Evolutionary conservation across 2,329 filamentous ascomycete genomes (phyloP), one percentile per base, ranked within the genome.

Genomic region (Pyrenophora seminiperda): DNA sequence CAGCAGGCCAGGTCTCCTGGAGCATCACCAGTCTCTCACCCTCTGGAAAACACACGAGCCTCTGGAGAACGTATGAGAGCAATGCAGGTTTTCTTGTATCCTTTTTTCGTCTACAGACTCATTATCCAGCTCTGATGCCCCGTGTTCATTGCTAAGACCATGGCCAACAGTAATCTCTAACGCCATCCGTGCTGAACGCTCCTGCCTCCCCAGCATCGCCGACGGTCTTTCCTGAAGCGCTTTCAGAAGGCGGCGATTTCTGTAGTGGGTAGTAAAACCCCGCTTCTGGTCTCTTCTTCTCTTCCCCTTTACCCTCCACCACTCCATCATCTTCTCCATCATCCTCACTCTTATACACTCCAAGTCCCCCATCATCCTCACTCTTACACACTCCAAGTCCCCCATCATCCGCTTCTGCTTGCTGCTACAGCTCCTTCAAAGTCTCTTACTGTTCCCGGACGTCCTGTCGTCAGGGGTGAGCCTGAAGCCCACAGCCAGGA

Each of bases 141-240:
- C 32, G 20, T 39, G 49, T 47, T 47, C 49, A 50, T 46, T 53
- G 60, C 60, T 67, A 66, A 67, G 54, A 58, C 29, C 29, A 33
- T 50, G 44, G 18, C 40, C 41, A 33, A 61, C 58, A 70, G 64
- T 68, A 69, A 68, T 69, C 60, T 58, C 54, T 60, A 59, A 54
- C 61, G 42, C 49, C 50, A 41, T 46, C 50, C 43, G 45, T 53
- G 58, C 53, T 51, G 47, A 53, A 54, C 45, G 62, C 52, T 57
- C 55, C 55, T 58, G 51, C 58, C 53, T 39, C 40, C 24, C 40
- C 24, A 40, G 56, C 37, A 49, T 45, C 51, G 44, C 42, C 61
- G 43, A 56, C 48, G 29, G 55, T 55, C 53, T 58, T 39, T 42
- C 40, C 45, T 41, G 31, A 46, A 42, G 38, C 42, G 22, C 32